Evolutionary conservation across 192 early-diverging fungal species (phyloP).

Genomic region (Coemansia javaensis): DNA sequence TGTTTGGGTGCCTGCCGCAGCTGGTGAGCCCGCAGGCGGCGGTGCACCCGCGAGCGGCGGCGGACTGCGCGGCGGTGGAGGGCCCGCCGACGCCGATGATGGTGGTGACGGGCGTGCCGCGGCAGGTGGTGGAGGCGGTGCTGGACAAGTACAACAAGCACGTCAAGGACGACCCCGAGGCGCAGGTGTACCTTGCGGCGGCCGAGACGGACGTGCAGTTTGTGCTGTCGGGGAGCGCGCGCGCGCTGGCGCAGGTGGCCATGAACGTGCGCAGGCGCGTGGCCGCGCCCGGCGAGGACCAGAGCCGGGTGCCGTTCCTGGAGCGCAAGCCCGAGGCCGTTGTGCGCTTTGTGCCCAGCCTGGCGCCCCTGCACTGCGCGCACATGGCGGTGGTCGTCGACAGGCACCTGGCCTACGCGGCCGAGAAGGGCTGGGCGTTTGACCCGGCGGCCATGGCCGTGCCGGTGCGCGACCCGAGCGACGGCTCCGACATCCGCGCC

Average conservation of each 20-base stretch:
- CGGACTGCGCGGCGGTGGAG: constrained; percentile 74
- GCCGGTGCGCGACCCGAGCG: constrained; percentile 67
- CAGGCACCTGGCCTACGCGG: constrained; percentile 62
- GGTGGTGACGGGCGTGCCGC: constrained; percentile 66
- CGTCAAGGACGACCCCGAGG: constrained; percentile 50
- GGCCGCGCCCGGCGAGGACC: constrained; percentile 70
- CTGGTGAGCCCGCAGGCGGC: constrained; percentile 66
- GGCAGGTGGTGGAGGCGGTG: constrained; percentile 66
- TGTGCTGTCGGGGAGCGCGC: constrained; percentile 74
- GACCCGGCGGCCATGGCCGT: constrained; percentile 55
- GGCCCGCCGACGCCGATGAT: constrained; percentile 81
- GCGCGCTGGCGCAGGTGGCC: constrained; percentile 79
- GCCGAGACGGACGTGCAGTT: constrained; percentile 72
- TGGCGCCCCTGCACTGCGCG: constrained; percentile 73
- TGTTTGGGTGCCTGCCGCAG: constrained; percentile 77
- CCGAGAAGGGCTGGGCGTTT: constrained; percentile 59
- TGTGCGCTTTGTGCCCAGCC: constrained; percentile 59
- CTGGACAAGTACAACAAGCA: constrained; percentile 73
- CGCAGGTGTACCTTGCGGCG: constrained; percentile 64
- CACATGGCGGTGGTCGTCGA: constrained; percentile 61
- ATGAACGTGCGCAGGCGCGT: constrained; percentile 78
- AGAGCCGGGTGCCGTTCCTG: constrained; percentile 74
- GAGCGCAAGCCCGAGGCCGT: constrained; percentile 79
- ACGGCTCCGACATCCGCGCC: constrained; percentile 35
- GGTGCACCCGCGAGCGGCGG: constrained; percentile 71